Evolutionary conservation across 164 flowering plant genomes (phyloP).

Genomic region (Piper longum): DNA sequence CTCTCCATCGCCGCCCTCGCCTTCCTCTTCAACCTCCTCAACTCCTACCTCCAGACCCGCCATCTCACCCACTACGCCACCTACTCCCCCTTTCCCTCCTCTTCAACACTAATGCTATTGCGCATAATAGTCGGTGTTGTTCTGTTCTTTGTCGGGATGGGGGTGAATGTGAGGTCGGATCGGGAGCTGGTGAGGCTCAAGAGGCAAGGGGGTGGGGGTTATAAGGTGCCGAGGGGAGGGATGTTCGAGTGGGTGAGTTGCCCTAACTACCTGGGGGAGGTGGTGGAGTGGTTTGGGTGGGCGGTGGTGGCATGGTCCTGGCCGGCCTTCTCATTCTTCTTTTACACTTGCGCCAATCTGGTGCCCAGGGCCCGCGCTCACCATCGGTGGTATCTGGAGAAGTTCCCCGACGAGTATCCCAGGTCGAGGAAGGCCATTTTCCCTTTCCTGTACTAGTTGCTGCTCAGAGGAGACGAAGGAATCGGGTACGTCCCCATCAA

Average conservation of each 20-base stretch:
- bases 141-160: slow-evolving; percentile 50
- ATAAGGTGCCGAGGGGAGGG: slow-evolving; percentile 69
- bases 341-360: slow-evolving; percentile 75
- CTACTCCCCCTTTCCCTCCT: slow-evolving; percentile 9
- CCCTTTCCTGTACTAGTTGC: slow-evolving; percentile 46
- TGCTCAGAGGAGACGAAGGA: no score
- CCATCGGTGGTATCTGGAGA: slow-evolving; percentile 67
- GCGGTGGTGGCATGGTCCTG: slow-evolving; percentile 71
- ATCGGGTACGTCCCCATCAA: no score
- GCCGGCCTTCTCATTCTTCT: slow-evolving; percentile 65
- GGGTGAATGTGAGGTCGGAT: slow-evolving; percentile 57
- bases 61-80: slow-evolving; percentile 59
- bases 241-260: slow-evolving; percentile 77
- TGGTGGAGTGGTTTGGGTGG: slow-evolving; percentile 93
- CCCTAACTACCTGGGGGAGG: slow-evolving; percentile 81
- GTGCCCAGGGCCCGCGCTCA: slow-evolving; percentile 66
- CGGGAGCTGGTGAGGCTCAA: slow-evolving; percentile 42
- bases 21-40: slow-evolving; percentile 57
- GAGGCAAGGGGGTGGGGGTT: slow-evolving; percentile 39
- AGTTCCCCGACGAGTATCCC: slow-evolving; percentile 84
- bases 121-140: slow-evolving; percentile 42
- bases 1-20: slow-evolving; percentile 46
- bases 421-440: slow-evolving; percentile 61
- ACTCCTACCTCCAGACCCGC: slow-evolving; percentile 55
- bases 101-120: slow-evolving; percentile 27